These are phyloP conservation scores for Hymenoscyphus scutula DNA, from an alignment of 2,329 filamentous ascomycete species.

Conservation along the genomic window DNA sequence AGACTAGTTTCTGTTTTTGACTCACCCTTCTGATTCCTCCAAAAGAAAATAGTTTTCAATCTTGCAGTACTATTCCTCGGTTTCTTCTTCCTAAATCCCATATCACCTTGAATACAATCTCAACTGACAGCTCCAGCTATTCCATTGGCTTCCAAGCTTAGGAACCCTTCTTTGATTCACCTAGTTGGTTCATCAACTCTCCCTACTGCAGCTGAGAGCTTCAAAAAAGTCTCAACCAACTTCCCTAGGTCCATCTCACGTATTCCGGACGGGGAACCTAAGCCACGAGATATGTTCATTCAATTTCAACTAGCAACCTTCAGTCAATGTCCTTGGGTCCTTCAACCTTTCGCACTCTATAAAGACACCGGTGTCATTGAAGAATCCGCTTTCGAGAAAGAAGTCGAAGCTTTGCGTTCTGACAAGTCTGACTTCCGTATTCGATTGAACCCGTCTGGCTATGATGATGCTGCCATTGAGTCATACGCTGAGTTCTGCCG, in stretches of 20 bases:
- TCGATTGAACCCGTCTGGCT: conserved; percentile 18
- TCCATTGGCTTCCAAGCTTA: not conserved
- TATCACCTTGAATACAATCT: no score
- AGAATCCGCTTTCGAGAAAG: not conserved
- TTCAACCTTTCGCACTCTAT: conserved; percentile 13
- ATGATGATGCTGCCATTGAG: conserved; percentile 32
- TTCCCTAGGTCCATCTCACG: conserved; percentile 38
- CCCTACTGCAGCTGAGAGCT: conserved; percentile 35
- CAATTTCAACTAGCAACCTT: conserved; percentile 38
- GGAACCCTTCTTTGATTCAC: conserved; percentile 12
- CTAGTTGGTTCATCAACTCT: conserved; percentile 41
- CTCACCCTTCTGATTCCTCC: not conserved
- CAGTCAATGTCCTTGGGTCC: conserved; percentile 18
- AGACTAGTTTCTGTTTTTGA: not conserved
- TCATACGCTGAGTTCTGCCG: conserved; percentile 33
- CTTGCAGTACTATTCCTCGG: no score
- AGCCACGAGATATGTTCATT: conserved; percentile 36
- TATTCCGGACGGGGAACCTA: conserved; percentile 45
- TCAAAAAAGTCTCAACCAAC: conserved; percentile 32
- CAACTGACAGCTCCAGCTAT: not conserved
- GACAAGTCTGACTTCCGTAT: not conserved
- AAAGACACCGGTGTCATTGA: not conserved
- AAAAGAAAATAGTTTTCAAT: not conserved
- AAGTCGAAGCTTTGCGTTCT: not conserved
- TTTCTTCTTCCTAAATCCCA: no score